phyloP scores from a whole-genome alignment of 1,139 yeast genomes.

The Kodamaea sp. region DNA sequence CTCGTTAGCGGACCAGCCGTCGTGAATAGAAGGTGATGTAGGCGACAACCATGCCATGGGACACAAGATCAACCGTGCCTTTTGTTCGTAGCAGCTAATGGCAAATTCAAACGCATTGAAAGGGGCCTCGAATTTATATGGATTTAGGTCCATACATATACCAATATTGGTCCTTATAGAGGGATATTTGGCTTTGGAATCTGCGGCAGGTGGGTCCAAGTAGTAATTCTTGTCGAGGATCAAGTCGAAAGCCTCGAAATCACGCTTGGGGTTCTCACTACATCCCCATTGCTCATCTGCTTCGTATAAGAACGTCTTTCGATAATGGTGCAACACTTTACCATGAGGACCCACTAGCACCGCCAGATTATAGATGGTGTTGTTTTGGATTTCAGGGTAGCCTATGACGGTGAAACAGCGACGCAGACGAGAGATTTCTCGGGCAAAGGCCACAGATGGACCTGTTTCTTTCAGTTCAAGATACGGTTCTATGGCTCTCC shows the following conservation, averaged over 20 bases:
- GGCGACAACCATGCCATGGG: slow-evolving; percentile 91
- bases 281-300: slow-evolving; percentile 87
- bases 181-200: slow-evolving; percentile 8
- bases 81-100: slow-evolving; percentile 46
- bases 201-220: slow-evolving; percentile 12
- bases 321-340: slow-evolving; percentile 59
- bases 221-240: slow-evolving; percentile 33
- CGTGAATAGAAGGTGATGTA: slow-evolving; percentile 43
- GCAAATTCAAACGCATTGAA: slow-evolving; percentile 76
- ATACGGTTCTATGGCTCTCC: slow-evolving; percentile 58
- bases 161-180: slow-evolving; percentile 59
- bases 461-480: slow-evolving; percentile 42
- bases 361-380: slow-evolving; percentile 68
- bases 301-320: slow-evolving; percentile 76
- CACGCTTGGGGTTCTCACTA: slow-evolving; percentile 57
- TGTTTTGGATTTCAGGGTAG: slow-evolving; percentile 61
- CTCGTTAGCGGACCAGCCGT: slow-evolving; percentile 7
- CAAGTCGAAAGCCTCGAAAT: slow-evolving; percentile 47
- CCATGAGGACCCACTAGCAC: slow-evolving; percentile 64
- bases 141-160: slow-evolving; percentile 95
- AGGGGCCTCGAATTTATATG: slow-evolving; percentile 80
- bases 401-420: slow-evolving; percentile 77
- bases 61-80: slow-evolving; percentile 59
- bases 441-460: slow-evolving; percentile 56
- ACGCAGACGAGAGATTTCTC: slow-evolving; percentile 47